Percentiles rank a stretch among this genome's conserved stretches.
Evolutionary conservation across 2,329 filamentous ascomycete genomes (phyloP).

Genomic region (Exophiala sideris): DNA sequence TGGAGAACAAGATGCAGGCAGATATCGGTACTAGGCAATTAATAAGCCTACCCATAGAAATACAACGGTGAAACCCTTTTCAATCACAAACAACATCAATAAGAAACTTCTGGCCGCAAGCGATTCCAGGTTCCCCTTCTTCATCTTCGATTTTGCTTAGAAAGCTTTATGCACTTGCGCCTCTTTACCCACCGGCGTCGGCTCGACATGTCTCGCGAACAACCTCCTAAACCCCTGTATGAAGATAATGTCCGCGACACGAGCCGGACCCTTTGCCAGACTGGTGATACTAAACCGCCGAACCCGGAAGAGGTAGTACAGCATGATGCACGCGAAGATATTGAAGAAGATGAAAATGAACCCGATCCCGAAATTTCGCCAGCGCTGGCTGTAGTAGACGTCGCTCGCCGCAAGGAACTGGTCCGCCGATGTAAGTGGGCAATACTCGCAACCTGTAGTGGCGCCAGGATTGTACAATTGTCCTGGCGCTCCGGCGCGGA

Average conservation of each 20-base stretch:
- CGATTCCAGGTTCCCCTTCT: background rate
- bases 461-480: conserved; percentile 58
- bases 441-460: conserved; percentile 54
- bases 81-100: no score
- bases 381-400: conserved; percentile 60
- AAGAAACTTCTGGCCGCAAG: no score
- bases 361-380: conserved; percentile 80
- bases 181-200: conserved; percentile 17
- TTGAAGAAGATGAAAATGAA: conserved; percentile 74
- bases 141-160: background rate
- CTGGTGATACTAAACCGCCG: conserved; percentile 22
- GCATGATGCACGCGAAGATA: conserved; percentile 46
- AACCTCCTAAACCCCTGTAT: conserved; percentile 15
- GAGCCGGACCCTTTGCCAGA: conserved; percentile 19
- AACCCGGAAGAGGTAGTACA: conserved; percentile 52
- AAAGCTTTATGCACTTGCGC: conserved; percentile 19
- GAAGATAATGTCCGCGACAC: conserved; percentile 13
- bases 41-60: no score
- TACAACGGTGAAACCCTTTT: no score
- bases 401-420: conserved; percentile 45
- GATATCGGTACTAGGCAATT: no score
- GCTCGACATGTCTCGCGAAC: conserved; percentile 21
- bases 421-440: conserved; percentile 37
- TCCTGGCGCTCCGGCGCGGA: conserved; percentile 45
- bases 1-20: no score